phyloP scores from a whole-genome alignment of 352 stramenopile species.

The Pseudoperonospora humuli region DNA sequence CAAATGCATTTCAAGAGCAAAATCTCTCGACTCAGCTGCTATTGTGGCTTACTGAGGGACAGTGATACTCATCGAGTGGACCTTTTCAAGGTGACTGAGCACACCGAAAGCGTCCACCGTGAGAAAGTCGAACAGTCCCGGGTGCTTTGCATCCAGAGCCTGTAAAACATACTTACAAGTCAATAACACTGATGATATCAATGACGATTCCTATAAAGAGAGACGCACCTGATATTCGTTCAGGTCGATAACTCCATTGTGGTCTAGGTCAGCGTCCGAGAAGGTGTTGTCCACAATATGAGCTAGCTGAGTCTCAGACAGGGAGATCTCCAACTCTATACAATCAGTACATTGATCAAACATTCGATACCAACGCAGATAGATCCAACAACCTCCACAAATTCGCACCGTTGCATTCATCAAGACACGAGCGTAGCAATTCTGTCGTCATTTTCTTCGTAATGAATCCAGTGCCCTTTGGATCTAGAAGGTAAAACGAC shows the following conservation, averaged over 20 bases:
- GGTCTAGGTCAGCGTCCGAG: slow-evolving; percentile 68
- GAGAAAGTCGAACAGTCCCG: slow-evolving; percentile 78
- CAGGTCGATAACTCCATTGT: slow-evolving; percentile 70
- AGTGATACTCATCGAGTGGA: slow-evolving; percentile 67
- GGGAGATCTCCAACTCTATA: slow-evolving; percentile 66
- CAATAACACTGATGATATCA: background rate
- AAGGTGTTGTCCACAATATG: slow-evolving; percentile 83
- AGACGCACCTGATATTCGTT: slow-evolving; percentile 64
- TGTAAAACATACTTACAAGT: slow-evolving; percentile 9
- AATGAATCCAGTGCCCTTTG: slow-evolving; percentile 72
- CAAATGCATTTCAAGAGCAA: slow-evolving; percentile 10
- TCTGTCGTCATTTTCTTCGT: slow-evolving; percentile 78
- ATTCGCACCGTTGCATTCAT: slow-evolving; percentile 68
- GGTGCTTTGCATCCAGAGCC: slow-evolving; percentile 74
- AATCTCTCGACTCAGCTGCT: slow-evolving; percentile 2
- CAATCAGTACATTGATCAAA: background rate
- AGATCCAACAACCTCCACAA: background rate
- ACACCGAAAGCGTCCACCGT: slow-evolving; percentile 79
- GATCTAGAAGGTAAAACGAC: slow-evolving; percentile 79
- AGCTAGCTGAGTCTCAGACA: slow-evolving; percentile 68
- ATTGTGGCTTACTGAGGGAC: slow-evolving; percentile 26
- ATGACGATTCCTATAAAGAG: background rate
- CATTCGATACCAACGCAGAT: background rate
- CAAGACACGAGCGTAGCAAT: slow-evolving; percentile 73
- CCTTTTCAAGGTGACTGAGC: slow-evolving; percentile 77